Evolutionary conservation across 352 stramenopile genomes (phyloP), one percentile per base, ranked within the genome.

Genomic region (Globisporangium sylvaticum): DNA sequence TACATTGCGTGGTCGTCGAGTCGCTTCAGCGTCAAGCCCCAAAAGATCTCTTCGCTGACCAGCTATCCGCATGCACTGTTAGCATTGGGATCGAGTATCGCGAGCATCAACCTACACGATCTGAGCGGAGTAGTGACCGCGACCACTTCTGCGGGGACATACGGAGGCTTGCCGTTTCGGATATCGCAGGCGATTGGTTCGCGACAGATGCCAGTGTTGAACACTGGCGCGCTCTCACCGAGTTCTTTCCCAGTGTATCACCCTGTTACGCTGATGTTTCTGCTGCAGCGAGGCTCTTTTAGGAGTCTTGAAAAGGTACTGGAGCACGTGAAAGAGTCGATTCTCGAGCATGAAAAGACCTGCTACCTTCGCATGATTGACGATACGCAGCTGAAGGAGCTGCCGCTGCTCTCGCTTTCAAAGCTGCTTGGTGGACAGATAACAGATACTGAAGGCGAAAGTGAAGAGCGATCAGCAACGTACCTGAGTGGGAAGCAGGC

Each of bases 321-420:
- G 9, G 71, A 85, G 29, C 71, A 92, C 44, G 74, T 94, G 48
- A 78, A 84, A 53, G 53, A 67, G 2, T 78, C 75, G 34, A 80
- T 96, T 50, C n/a, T 78, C 20, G 75, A 83, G 44, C 82, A 95
- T 53, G 81, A 95, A 64, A 84, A 92, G 73, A 77, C 69, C 14
- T 93, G 84, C 48, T 96, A 93, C 67, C 32, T 95, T 27, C 79
- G 78, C 54, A 95, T 95, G 88, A 62, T 76, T 14, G 74, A 92
- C 18, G 76, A 86, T 42, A 69, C 75, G 15, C 64, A 73, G n/a
- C 58, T 92, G 29, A 72, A 56, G 57, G 76, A 58, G 18, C 69
- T 92, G 37, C 80, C 86, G 7, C 77, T 88, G 32, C 34, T 93
- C 18, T 68, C 73, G n/a, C 69, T 93, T n/a, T 69, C 66, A 22